Base-by-base conservation (phyloP, 2,329 filamentous ascomycete species). In the Lasiodiplodia hormozganensis region DNA sequence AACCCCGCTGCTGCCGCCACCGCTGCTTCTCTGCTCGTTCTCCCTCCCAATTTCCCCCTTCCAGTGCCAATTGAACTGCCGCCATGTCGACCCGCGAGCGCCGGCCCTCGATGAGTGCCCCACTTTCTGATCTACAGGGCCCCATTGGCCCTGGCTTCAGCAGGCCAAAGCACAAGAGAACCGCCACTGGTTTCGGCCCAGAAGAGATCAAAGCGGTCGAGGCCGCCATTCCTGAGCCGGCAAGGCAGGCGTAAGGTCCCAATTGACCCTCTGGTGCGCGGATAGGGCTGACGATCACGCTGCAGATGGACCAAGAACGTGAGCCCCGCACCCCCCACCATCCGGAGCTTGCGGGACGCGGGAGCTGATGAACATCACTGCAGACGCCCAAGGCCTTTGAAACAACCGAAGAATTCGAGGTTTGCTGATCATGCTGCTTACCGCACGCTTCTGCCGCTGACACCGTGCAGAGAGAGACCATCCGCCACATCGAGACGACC, bases 151-250 rank as follows among this genome's bases (percentile, higher is more conserved):
- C 94, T 51, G 90, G 90, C 52, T 95, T 96, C 78, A 90, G 92
- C 82, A 89, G 96, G 70, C 96, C 96, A 56, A 99, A 98, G 84
- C 96, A 99, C 84, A 97, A 93, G 86, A 89, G 96, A 73, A 98
- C 95, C n/a, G 92, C 92, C 73, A 99, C 96, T 11, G 96, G 96
- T 10, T 96, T 98, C 77, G 94, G 94, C 40, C 87, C 94, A 34
- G 85, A 88, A 43, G 96, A 99, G 78, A 97, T 97, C 85, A 97
- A 97, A 85, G 91, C 83, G 75, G 93, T 98, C 60, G 94, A 98
- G 84, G 93, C 94, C 84, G 89, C 83, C 70, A 97, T 98, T 76
- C 95, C 95, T 57, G 94, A 97, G 80, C 89, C 90, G 40, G 90
- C 96, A 84, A 90, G 94, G 72, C 92, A 88, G 75, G 92, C 93